A percentile compares a stretch with the other conserved stretches of the same genome.
phyloP scores from a whole-genome alignment of 163 green algal genomes.

The Coccomyxa subellipsoidea region DNA sequence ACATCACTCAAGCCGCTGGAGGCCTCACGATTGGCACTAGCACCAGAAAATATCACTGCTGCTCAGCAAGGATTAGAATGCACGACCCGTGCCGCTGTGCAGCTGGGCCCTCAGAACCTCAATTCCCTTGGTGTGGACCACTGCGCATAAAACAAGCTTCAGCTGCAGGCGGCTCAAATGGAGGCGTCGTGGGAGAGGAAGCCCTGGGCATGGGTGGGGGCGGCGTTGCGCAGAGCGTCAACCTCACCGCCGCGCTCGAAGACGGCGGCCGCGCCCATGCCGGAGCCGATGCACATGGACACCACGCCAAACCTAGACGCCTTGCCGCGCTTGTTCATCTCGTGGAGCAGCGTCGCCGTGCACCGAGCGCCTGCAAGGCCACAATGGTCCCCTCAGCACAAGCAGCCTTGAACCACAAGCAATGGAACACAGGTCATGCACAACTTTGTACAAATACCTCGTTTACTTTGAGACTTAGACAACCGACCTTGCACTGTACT shows the following conservation, averaged over 20 bases:
- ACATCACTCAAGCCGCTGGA: not conserved
- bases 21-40: not conserved
- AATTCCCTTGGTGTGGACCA: too few relatives aligned
- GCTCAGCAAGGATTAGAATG: too few relatives aligned
- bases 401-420: too few relatives aligned
- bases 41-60: too few relatives aligned
- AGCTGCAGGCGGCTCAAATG: not conserved
- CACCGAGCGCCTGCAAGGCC: slow-evolving; percentile 52
- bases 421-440: too few relatives aligned
- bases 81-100: too few relatives aligned
- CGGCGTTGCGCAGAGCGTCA: slow-evolving; percentile 40
- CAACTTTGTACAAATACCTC: too few relatives aligned
- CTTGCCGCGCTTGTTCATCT: slow-evolving; percentile 83
- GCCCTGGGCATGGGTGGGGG: slow-evolving; percentile 10
- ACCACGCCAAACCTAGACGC: slow-evolving; percentile 89
- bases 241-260: slow-evolving; percentile 78
- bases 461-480: too few relatives aligned
- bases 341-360: slow-evolving; percentile 89
- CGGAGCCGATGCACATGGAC: slow-evolving; percentile 97
- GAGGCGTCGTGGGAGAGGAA: slow-evolving; percentile 36
- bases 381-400: not conserved
- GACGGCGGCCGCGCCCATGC: slow-evolving; percentile 97
- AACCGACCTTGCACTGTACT: too few relatives aligned
- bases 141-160: too few relatives aligned
- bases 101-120: too few relatives aligned